Conservation (phyloP, 805 yeast genomes). For the Lipomyces kockii region DNA sequence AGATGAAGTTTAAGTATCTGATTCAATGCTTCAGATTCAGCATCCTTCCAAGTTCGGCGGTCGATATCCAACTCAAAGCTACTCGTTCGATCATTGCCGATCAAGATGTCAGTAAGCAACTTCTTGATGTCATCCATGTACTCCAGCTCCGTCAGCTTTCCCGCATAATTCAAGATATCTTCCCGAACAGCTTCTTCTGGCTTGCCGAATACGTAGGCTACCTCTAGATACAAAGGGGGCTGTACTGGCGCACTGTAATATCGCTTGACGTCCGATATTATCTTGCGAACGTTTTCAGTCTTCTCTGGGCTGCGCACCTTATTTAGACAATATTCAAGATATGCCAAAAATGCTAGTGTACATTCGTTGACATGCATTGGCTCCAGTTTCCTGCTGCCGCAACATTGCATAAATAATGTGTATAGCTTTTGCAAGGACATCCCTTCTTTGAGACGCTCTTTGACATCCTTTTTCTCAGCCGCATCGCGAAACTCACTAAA, state of each 20-base stretch:
- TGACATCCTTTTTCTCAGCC: conserved; percentile 12
- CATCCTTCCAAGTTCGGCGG: conserved; percentile 52
- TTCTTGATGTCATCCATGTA: conserved; percentile 29
- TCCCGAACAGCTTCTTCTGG: conserved; percentile 12
- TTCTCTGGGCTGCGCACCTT: conserved; percentile 17
- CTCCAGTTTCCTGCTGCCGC: not conserved
- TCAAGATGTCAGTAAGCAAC: conserved; percentile 10
- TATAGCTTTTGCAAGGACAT: conserved; percentile 18
- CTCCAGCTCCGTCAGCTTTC: conserved; percentile 16
- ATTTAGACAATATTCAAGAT: conserved; percentile 15
- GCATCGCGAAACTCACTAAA: conserved; percentile 13
- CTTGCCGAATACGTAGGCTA: conserved; percentile 15
- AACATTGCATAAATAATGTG: conserved; percentile 10
- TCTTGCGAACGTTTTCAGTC: conserved; percentile 6
- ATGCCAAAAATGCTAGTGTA: conserved; percentile 21
- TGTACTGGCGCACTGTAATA: conserved; percentile 7
- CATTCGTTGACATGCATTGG: conserved; percentile 3
- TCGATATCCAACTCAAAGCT: conserved; percentile 48
- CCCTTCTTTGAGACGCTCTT: conserved; percentile 18
- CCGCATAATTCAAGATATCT: conserved; percentile 14
- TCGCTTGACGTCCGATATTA: conserved; percentile 2
- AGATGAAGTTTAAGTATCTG: conserved; percentile 40
- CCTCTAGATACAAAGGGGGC: conserved; percentile 16
- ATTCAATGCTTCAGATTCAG: conserved; percentile 46
- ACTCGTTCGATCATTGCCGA: not conserved